phyloP scores from a whole-genome alignment of 1,284 basidiomycete species.

The Leucoagaricus sp. region DNA sequence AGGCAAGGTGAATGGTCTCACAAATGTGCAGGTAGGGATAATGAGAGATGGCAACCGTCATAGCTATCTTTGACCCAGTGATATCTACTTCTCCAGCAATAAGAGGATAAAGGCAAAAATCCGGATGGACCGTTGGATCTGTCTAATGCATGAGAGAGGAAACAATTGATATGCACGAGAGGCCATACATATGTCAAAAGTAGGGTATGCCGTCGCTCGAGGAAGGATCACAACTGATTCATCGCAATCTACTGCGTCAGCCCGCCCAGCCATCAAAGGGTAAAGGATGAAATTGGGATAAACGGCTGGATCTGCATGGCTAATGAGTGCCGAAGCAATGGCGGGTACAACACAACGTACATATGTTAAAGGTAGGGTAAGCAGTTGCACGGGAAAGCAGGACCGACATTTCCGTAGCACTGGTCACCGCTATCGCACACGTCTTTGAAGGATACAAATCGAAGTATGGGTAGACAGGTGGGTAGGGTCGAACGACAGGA shows the following conservation, averaged over 20 bases:
- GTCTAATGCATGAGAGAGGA: no score
- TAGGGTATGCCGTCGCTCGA: no score
- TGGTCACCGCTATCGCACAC: slow-evolving; percentile 1
- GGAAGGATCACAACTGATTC: no score
- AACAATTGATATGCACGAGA: no score
- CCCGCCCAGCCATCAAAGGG: slow-evolving; percentile 9
- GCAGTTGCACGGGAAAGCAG: not conserved
- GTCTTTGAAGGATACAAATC: slow-evolving; percentile 37
- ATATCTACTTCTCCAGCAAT: no score
- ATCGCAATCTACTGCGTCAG: not conserved
- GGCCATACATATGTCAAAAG: no score
- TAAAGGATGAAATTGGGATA: slow-evolving; percentile 34
- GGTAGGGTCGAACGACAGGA: slow-evolving; percentile 26
- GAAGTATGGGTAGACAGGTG: slow-evolving; percentile 41
- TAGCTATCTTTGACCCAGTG: no score
- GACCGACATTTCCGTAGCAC: not conserved
- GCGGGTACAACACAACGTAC: not conserved
- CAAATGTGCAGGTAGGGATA: slow-evolving; percentile 13
- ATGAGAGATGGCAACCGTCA: not conserved
- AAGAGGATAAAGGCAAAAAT: no score
- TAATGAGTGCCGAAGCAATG: not conserved
- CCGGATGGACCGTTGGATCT: no score
- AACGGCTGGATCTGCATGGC: slow-evolving; percentile 34
- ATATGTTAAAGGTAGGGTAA: slow-evolving; percentile 4
- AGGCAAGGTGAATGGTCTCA: slow-evolving; percentile 21